Base-by-base conservation (phyloP, 331 rosid species). In the Arachis monticola region DNA sequence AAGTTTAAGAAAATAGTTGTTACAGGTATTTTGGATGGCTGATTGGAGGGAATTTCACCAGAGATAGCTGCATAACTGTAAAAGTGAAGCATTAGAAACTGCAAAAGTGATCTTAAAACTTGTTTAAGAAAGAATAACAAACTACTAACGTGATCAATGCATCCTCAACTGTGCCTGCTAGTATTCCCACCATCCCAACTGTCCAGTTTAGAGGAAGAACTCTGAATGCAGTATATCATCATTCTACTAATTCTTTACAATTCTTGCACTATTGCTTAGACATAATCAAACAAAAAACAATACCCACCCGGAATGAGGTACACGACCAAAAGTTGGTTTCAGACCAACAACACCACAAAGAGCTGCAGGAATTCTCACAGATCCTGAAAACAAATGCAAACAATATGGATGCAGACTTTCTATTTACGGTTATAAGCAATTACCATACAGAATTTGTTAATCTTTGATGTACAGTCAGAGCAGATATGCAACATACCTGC, bases 121-220 rank as follows among this genome's bases (percentile, higher is more conserved):
- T 69, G 12, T 5, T 22, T 51, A 64, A 74, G 57, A 61, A 68
- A 67, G 51, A 77, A 77, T 6, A 58, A n/a, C n/a, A 38, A 31
- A 75, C n/a, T 42, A 85, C 96, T 83, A 48, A 93, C 98, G 85
- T 82, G 66, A 91, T 88, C 50, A 91, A 60, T 60, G 98, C 89
- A 67, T 93, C 98, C 79, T 88, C 96, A 17, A 89, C 81, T 14
- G 88, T 90, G 83, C 83, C 90, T 53, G 98, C 87, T 60, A 93
- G 86, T 81, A 93, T 78, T 78, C 98, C 97, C 14, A 93, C 85
- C 96, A 87, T 91, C 5, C 98, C 98, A 65, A 93, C 90, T 3
- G 98, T 85, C 97, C 97, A 93, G 79, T 91, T 91, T 67, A 93
- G 79, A 70, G 98, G 98, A 88, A 93, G 81, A 76, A 93, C 95